Percentiles rank a stretch among this genome's conserved stretches.
phyloP scores from a whole-genome alignment of 345 rosid genomes.

The Gossypium anomalum region DNA sequence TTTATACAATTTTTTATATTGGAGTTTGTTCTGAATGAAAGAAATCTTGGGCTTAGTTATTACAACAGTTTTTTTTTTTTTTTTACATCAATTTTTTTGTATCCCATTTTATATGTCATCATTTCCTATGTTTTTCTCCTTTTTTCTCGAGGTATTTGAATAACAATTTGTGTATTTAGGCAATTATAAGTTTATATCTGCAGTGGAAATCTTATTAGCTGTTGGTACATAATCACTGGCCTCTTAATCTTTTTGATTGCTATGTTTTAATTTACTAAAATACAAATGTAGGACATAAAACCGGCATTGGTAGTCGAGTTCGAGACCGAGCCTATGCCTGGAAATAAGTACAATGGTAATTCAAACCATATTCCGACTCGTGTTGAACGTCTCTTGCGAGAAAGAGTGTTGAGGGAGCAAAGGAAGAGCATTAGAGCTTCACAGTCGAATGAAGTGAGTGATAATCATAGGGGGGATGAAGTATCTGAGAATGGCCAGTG shows the following conservation, averaged over 20 bases:
- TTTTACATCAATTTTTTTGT: constrained; percentile 41
- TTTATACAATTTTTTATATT: not conserved
- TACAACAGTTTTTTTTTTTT: not conserved
- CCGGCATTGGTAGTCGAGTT: constrained; percentile 30
- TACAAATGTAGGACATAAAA: constrained; percentile 51
- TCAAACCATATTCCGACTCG: constrained; percentile 54
- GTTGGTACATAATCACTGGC: constrained; percentile 20
- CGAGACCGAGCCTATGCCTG: constrained; percentile 80
- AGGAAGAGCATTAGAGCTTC: constrained; percentile 49
- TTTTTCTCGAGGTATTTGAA: constrained; percentile 16
- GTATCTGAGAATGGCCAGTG: constrained; percentile 50
- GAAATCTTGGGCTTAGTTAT: constrained; percentile 5
- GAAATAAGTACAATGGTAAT: constrained; percentile 71
- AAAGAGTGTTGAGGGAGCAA: constrained; percentile 63
- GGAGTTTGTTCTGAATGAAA: not conserved
- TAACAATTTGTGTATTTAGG: constrained; percentile 19
- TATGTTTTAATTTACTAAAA: constrained; percentile 21
- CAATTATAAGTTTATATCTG: constrained; percentile 17
- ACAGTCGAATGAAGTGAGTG: constrained; percentile 47
- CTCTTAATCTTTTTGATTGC: constrained; percentile 1
- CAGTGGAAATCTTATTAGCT: constrained; percentile 25
- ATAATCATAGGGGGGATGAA: constrained; percentile 26
- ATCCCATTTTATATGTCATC: constrained; percentile 43
- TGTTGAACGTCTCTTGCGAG: constrained; percentile 72
- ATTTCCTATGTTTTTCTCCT: constrained; percentile 24